Conservation (phyloP, 2,329 filamentous ascomycete species). For the Aspergillus fijiensis region DNA sequence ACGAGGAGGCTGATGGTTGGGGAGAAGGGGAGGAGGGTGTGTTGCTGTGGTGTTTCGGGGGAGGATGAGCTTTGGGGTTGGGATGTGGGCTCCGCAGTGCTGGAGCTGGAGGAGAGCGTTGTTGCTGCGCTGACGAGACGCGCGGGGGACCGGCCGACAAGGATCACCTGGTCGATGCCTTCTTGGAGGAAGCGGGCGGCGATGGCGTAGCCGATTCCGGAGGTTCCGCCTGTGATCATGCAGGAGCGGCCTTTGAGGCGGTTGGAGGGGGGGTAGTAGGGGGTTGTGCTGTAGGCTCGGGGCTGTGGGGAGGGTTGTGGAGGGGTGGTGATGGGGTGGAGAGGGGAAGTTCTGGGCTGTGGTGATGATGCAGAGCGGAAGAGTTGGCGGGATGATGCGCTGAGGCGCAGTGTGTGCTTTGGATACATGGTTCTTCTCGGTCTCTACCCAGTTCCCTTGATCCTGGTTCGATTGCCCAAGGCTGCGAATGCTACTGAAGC, state of each 20-base stretch:
- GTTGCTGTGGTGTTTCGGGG: background rate
- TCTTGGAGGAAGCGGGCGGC: conserved; percentile 64
- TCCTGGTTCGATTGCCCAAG: no score
- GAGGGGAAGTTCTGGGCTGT: background rate
- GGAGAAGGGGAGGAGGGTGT: conserved; percentile 15
- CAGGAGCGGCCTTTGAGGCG: conserved; percentile 39
- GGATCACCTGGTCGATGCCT: conserved; percentile 55
- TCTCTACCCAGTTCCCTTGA: no score
- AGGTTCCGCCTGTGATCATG: conserved; percentile 68
- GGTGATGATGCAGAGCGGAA: background rate
- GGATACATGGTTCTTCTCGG: background rate
- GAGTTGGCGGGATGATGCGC: background rate
- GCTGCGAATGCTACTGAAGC: no score
- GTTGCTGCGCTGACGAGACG: conserved; percentile 45
- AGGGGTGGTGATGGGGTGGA: background rate
- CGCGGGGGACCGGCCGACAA: conserved; percentile 59
- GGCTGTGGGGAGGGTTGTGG: conserved; percentile 1
- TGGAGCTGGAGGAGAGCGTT: conserved; percentile 12
- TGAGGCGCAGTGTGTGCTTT: background rate
- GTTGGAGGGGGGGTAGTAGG: conserved; percentile 15
- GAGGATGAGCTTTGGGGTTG: no score
- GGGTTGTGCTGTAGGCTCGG: conserved; percentile 9
- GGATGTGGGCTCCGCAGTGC: background rate
- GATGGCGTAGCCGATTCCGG: conserved; percentile 68
- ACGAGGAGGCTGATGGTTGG: conserved; percentile 31